Percentiles rank a stretch among this genome's conserved stretches.
These are phyloP conservation scores for Xylaria curta DNA, from an alignment of 495 filamentous ascomycete species.

Conservation along the genomic window DNA sequence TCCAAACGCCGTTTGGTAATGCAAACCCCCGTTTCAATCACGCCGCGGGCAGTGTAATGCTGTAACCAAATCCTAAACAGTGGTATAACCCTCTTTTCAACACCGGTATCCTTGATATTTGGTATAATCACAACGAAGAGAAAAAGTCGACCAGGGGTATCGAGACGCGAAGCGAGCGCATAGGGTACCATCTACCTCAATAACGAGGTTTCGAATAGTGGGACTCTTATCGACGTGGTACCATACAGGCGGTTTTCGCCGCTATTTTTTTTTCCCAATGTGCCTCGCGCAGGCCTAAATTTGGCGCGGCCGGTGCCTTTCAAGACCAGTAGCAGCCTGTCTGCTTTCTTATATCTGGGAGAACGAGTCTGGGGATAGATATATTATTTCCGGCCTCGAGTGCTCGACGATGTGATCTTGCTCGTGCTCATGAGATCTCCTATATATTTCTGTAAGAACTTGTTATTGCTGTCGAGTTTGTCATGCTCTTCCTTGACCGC, in stretches of 20 bases:
- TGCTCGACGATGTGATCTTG: slow-evolving; percentile 71
- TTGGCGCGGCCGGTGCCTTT: slow-evolving; percentile 5
- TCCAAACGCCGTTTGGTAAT: slow-evolving; percentile 29
- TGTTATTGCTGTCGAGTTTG: slow-evolving; percentile 93
- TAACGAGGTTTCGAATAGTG: slow-evolving; percentile 5
- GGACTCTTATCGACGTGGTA: not conserved
- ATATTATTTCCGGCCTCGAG: slow-evolving; percentile 56
- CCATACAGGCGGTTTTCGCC: not conserved
- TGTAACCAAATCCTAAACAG: slow-evolving; percentile 27
- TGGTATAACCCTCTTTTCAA: slow-evolving; percentile 32
- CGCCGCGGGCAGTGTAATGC: slow-evolving; percentile 24
- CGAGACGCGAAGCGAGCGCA: slow-evolving; percentile 1
- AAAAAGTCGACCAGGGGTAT: slow-evolving; percentile 22
- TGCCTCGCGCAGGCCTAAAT: slow-evolving; percentile 4
- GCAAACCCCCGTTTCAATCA: slow-evolving; percentile 28
- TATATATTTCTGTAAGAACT: slow-evolving; percentile 91
- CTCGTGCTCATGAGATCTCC: slow-evolving; percentile 82
- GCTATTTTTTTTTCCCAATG: not conserved
- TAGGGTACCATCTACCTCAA: not conserved
- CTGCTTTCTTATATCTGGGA: slow-evolving; percentile 4
- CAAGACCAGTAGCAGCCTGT: slow-evolving; percentile 12
- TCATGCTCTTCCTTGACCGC: slow-evolving; percentile 93
- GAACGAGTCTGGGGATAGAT: not conserved
- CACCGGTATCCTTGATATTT: slow-evolving; percentile 26
- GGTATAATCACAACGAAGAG: slow-evolving; percentile 30